phyloP scores from a whole-genome alignment of 306 rosid genomes.

The Quercus cerris region DNA sequence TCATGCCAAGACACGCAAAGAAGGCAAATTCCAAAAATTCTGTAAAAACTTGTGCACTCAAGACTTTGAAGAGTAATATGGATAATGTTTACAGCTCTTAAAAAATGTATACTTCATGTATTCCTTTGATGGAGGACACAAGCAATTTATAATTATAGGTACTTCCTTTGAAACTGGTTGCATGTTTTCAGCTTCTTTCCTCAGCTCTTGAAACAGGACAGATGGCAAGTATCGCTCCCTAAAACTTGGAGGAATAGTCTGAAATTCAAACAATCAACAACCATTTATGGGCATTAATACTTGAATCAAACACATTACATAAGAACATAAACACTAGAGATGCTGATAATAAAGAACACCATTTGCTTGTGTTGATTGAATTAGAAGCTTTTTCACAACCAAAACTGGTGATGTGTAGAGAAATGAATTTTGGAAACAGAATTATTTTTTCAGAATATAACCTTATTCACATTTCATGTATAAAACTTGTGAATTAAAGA shows the following conservation, averaged over 20 bases:
- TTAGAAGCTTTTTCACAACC: neutral
- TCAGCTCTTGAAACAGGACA: conserved; percentile 74
- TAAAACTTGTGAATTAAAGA: too few relatives aligned
- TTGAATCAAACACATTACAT: neutral
- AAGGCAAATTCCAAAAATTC: too few relatives aligned
- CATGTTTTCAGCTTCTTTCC: conserved; percentile 90
- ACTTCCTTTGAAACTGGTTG: conserved; percentile 58
- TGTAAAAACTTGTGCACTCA: too few relatives aligned
- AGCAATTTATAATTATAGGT: too few relatives aligned
- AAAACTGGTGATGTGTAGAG: neutral
- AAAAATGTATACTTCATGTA: too few relatives aligned
- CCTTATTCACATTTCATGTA: too few relatives aligned
- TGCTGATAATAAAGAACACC: neutral
- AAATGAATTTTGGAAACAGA: neutral
- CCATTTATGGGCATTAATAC: neutral
- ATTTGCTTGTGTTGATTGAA: neutral
- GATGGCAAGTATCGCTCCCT: conserved; percentile 94
- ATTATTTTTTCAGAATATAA: neutral
- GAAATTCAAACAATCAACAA: conserved; percentile 28
- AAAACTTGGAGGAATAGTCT: conserved; percentile 93
- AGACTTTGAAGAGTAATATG: too few relatives aligned
- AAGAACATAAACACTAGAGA: neutral
- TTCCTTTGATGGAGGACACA: too few relatives aligned
- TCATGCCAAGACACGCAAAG: too few relatives aligned
- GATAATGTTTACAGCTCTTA: too few relatives aligned